Base-by-base conservation (phyloP, 352 stramenopile genomes). In the Pythium myriotylum region DNA sequence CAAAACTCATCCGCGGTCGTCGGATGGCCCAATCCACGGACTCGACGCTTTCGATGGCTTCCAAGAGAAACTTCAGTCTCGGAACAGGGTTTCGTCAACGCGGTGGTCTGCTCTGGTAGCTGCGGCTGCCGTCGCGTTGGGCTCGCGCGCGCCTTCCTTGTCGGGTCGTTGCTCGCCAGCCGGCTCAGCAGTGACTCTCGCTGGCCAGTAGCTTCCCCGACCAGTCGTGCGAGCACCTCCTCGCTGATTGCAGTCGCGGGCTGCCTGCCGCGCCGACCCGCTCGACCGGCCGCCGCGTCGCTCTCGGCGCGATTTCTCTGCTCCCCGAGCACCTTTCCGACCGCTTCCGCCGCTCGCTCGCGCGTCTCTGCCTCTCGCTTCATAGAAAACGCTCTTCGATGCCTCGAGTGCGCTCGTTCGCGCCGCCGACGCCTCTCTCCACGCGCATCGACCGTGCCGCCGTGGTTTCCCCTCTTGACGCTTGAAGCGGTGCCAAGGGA, bases 1-100 rank as follows among this genome's bases (percentile, higher is more conserved):
- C 58, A 50, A 45, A 66, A 70, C 22, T 46, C 35, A 3, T 59
- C 50, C 17, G 59, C 24, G 8, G 62, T 54, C 13, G 55, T 69
- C 4, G 54, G 53, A 7, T 23, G 6, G 17, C 6, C 23, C 37
- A 50, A 12, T 22, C 7, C 16, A 14, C 22, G 20, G 4, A 50
- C 45, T 33, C 27, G 48, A 43, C 16, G 48, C n/a, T 20, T 5
- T 13, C n/a, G 49, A 17, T n/a, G 13, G 8, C 17, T 27, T 23
- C 39, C 29, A n/a, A n/a, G n/a, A n/a, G n/a, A n/a, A n/a, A n/a
- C n/a, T n/a, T n/a, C n/a, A n/a, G n/a, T n/a, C n/a, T n/a, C n/a
- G n/a, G n/a, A n/a, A n/a, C n/a, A n/a, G n/a, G n/a, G n/a, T n/a
- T n/a, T n/a, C n/a, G n/a, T n/a, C n/a, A n/a, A n/a, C n/a, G n/a